These are phyloP conservation scores for Apiotrichum brassicae DNA, from an alignment of 1,284 basidiomycete species.

Conservation along the genomic window DNA sequence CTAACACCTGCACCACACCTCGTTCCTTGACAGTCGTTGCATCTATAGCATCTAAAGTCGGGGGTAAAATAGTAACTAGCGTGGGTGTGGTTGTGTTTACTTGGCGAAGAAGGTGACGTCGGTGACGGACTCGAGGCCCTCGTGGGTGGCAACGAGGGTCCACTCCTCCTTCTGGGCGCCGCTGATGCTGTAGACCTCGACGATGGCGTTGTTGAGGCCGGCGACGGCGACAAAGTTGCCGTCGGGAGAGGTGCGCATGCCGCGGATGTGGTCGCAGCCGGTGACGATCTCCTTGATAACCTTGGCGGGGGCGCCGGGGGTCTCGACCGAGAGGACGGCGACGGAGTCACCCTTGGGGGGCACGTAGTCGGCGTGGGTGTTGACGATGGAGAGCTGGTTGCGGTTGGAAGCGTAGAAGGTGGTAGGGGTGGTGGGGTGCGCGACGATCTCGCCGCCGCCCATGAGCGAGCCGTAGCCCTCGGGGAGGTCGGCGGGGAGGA, in stretches of 20 bases:
- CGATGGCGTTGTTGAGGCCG: conserved; percentile 35
- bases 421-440: conserved; percentile 24
- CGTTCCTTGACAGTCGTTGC: too few species aligned
- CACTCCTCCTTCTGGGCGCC: conserved; percentile 33
- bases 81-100: too few species aligned
- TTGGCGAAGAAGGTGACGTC: conserved; percentile 21
- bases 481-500: conserved; percentile 34
- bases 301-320: conserved; percentile 27
- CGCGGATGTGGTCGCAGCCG: conserved; percentile 35
- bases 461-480: conserved; percentile 22
- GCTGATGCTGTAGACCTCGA: conserved; percentile 37
- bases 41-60: too few species aligned
- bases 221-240: conserved; percentile 40
- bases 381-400: conserved; percentile 30
- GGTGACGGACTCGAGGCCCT: conserved; percentile 56
- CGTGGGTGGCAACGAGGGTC: conserved; percentile 54
- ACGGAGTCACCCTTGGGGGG: conserved; percentile 34
- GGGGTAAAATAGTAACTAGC: too few species aligned
- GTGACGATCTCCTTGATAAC: conserved; percentile 32
- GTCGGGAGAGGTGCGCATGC: conserved; percentile 36
- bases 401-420: conserved; percentile 43
- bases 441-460: conserved; percentile 37
- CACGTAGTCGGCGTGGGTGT: conserved; percentile 20
- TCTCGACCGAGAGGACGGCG: conserved; percentile 31
- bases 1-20: too few species aligned